Evolutionary conservation across 805 yeast genomes (phyloP).

Genomic region (Citeromyces nyonsensis): DNA sequence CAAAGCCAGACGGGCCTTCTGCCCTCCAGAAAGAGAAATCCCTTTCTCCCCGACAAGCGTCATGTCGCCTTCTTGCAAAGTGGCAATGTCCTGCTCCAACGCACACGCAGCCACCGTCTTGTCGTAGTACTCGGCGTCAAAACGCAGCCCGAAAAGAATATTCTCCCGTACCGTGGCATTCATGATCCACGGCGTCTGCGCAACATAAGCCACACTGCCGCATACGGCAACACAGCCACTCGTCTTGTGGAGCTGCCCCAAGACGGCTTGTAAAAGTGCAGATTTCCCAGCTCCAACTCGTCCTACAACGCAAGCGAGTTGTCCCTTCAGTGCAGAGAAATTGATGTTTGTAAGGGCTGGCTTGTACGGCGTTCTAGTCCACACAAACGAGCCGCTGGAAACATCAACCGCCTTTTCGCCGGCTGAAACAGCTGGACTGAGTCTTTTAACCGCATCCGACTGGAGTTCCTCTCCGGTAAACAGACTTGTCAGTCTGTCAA

Average conservation of each 20-base stretch:
- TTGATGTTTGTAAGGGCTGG: conserved; percentile 31
- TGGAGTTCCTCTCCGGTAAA: conserved; percentile 22
- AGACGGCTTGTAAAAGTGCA: conserved; percentile 32
- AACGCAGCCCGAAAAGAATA: conserved; percentile 78
- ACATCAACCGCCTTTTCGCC: conserved; percentile 23
- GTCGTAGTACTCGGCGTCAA: conserved; percentile 68
- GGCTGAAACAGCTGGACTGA: conserved; percentile 2
- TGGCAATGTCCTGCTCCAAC: conserved; percentile 57
- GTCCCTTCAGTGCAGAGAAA: conserved; percentile 34
- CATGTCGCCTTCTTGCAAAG: conserved; percentile 77
- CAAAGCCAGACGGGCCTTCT: conserved; percentile 85
- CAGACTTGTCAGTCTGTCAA: conserved; percentile 35
- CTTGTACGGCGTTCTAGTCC: conserved; percentile 20
- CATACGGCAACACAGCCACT: conserved; percentile 7
- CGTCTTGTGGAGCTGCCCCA: conserved; percentile 30
- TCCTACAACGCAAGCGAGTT: conserved; percentile 46
- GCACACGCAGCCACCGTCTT: conserved; percentile 83
- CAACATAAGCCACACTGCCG: conserved; percentile 44
- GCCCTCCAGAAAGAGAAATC: conserved; percentile 92
- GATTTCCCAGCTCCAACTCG: conserved; percentile 59
- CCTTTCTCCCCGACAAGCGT: conserved; percentile 97
- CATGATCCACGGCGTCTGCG: conserved; percentile 89
- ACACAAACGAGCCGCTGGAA: conserved; percentile 34
- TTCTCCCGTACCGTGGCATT: conserved; percentile 88
- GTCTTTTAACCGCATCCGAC: conserved; percentile 21